Evolutionary conservation across 2,329 filamentous ascomycete genomes (phyloP).

Genomic region (Lecanicillium sp.): DNA sequence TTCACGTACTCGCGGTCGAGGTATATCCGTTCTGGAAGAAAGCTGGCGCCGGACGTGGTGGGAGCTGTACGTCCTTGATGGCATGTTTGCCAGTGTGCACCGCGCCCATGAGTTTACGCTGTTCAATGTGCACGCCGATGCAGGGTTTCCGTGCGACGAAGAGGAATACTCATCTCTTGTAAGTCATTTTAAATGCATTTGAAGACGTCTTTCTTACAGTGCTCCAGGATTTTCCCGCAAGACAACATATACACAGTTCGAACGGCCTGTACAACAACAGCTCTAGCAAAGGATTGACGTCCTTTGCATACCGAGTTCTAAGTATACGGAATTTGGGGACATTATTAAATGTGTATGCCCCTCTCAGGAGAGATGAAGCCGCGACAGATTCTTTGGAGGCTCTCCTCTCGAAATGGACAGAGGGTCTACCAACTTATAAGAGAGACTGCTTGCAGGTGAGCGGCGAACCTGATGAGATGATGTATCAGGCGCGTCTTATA

Average conservation of each 20-base stretch:
- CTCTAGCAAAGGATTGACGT: no score
- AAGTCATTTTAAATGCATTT: not conserved
- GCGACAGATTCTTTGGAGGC: no score
- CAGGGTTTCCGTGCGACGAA: constrained; percentile 4
- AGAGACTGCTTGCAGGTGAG: constrained; percentile 2
- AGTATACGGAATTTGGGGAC: constrained; percentile 4
- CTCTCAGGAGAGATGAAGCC: no score
- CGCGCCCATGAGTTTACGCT: constrained; percentile 1
- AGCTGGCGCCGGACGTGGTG: constrained; percentile 77
- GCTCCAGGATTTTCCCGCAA: no score
- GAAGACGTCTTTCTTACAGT: no score
- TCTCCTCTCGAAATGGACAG: constrained; percentile 2
- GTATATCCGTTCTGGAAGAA: constrained; percentile 63
- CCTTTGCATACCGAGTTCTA: constrained; percentile 3
- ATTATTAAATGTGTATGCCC: not conserved
- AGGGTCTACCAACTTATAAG: constrained; percentile 2
- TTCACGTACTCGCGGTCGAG: no score
- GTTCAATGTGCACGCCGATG: not conserved
- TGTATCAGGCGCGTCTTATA: constrained; percentile 6
- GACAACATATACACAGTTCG: no score
- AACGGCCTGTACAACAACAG: no score
- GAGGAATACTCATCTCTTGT: constrained; percentile 2
- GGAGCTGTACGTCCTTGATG: constrained; percentile 64
- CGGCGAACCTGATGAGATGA: constrained; percentile 4
- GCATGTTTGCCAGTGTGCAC: constrained; percentile 57